Evolutionary conservation across 1,139 yeast species (phyloP).

Genomic region (Arxiozyma heterogenica): DNA sequence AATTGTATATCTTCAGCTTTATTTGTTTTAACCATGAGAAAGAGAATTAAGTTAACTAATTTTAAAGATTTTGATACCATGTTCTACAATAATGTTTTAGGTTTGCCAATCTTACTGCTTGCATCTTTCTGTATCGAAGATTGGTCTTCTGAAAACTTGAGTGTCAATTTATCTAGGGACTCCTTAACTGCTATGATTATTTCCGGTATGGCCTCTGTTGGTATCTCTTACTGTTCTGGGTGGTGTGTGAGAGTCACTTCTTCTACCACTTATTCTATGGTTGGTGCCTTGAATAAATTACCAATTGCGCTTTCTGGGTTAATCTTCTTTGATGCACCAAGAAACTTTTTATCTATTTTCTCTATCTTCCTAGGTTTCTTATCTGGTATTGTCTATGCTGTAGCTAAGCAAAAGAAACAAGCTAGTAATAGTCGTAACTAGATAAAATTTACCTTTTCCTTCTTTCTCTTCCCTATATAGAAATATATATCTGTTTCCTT

Average conservation of each 20-base stretch:
- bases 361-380: conserved; percentile 87
- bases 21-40: conserved; percentile 89
- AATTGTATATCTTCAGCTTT: conserved; percentile 93
- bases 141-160: conserved; percentile 78
- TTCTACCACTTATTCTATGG: conserved; percentile 97
- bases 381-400: conserved; percentile 92
- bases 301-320: conserved; percentile 95
- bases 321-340: conserved; percentile 88
- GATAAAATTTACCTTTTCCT: neutral
- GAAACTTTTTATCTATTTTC: conserved; percentile 81
- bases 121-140: conserved; percentile 77
- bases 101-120: conserved; percentile 76
- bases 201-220: conserved; percentile 90
- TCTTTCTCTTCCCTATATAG: neutral
- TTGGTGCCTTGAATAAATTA: conserved; percentile 95
- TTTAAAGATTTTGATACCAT: conserved; percentile 97
- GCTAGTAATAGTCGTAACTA: conserved; percentile 16
- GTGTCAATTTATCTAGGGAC: conserved; percentile 61
- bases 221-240: conserved; percentile 96
- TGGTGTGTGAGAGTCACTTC: conserved; percentile 99
- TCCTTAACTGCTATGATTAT: conserved; percentile 80
- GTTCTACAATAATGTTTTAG: conserved; percentile 91
- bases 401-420: conserved; percentile 70
- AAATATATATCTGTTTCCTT: no score
- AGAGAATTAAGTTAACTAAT: conserved; percentile 92